Evolutionary conservation across 163 green algal genomes (phyloP), one percentile per base, ranked within the genome.

Genomic region (Chlorella variabilis): DNA sequence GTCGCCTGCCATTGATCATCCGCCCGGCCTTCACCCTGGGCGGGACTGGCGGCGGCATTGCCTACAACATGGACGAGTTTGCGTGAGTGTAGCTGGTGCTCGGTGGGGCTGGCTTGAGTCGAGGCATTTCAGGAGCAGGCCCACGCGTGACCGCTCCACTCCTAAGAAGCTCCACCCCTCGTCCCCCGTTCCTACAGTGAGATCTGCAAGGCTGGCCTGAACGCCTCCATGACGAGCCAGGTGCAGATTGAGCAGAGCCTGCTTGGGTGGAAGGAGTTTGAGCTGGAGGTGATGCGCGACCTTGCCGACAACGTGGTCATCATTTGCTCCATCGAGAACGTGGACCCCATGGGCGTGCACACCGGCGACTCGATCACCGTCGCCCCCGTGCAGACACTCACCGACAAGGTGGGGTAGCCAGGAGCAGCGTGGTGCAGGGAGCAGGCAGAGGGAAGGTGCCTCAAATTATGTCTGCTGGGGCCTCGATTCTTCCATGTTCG

Each of bases 231-330:
- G 85, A 99, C 96, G 41, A 95, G 90, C 80, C 96, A 98, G 89
- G 96, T 99, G n/a, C 93, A 99, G 79, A 89, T 99, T 23, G 97
- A 99, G 90, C 94, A 96, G 89, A 96, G 89, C 36, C 91, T 99
- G 70, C 92, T 99, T 73, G 97, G 97, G 38, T 99, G 97, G 97
- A 99, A 99, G 93, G 97, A 99, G 91, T 99, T 94, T 99, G 42
- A 99, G 6, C 42, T 39, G 39, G 38, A 75, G 41, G 67, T 79
- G 54, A 79, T 79, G 73, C 73, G 73, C 27, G 97, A 99, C 91
- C 85, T 98, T 70, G 94, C 92, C 31, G 97, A 99, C 93, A 99
- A 99, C 89, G 92, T 97, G 18, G 94, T 99, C 83, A 99, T 99
- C 87, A 96, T 99, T 79, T 99, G 97, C 91, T 98, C 94, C 80